phyloP scores from a whole-genome alignment of 2,329 filamentous ascomycete genomes.

The Magnaporthiopsis incrustans region DNA sequence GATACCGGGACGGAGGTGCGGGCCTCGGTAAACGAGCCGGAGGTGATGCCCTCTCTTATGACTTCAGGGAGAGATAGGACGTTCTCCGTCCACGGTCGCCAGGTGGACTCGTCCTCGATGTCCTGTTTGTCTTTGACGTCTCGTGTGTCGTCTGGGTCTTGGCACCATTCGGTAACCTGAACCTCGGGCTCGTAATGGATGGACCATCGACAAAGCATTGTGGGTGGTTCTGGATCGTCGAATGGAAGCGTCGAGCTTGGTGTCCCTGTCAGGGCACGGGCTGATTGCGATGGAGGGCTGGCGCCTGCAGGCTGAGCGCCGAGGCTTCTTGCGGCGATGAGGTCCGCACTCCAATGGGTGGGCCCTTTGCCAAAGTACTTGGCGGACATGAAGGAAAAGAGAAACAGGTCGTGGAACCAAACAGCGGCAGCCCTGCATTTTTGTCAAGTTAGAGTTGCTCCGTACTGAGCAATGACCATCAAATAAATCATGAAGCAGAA shows the following conservation, averaged over 20 bases:
- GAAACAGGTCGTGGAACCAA: conserved; percentile 1
- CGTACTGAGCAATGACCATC: too few species aligned
- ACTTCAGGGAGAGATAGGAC: background rate
- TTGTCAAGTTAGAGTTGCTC: background rate
- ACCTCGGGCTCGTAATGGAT: background rate
- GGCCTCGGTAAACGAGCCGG: background rate
- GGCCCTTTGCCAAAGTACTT: conserved; percentile 4
- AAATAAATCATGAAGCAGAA: too few species aligned
- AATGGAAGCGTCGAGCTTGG: background rate
- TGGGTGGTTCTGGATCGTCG: background rate
- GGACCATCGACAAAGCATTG: conserved; percentile 2
- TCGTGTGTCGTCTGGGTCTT: background rate
- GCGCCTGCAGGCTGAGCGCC: background rate
- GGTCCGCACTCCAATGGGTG: background rate
- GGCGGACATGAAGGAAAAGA: conserved; percentile 5
- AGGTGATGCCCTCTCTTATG: background rate
- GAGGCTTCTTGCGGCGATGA: conserved; percentile 2
- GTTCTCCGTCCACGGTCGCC: background rate
- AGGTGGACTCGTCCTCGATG: conserved; percentile 3
- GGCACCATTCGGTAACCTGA: too few species aligned
- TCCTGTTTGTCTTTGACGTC: background rate
- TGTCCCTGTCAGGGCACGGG: background rate
- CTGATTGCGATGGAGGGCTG: background rate
- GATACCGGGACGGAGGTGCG: background rate
- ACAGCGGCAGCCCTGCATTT: background rate